phyloP scores from a whole-genome alignment of 495 filamentous ascomycete genomes.

The Neurospora sp. region DNA sequence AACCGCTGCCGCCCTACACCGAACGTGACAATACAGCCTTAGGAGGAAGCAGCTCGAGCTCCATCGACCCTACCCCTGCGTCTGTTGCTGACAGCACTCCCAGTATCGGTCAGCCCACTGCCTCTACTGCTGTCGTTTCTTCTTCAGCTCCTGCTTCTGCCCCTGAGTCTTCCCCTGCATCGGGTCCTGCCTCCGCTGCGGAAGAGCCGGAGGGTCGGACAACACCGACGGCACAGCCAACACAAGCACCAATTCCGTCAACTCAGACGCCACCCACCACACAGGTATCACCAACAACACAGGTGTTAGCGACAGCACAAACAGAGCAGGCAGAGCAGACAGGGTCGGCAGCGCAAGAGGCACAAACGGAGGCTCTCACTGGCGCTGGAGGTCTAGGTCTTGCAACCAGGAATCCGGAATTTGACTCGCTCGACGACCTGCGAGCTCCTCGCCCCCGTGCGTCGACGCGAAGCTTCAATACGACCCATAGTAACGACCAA shows the following conservation, averaged over 20 bases:
- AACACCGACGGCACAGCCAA: not conserved
- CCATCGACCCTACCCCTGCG: not conserved
- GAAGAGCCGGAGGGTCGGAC: not conserved
- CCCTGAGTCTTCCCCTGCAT: not conserved
- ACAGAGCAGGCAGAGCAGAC: not conserved
- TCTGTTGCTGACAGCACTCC: not conserved
- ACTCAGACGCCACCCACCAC: not conserved
- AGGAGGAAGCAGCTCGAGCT: slow-evolving; percentile 15
- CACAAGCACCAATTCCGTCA: not conserved
- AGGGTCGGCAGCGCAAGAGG: not conserved
- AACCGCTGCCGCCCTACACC: slow-evolving; percentile 84
- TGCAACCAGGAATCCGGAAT: slow-evolving; percentile 45
- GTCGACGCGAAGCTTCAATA: slow-evolving; percentile 39
- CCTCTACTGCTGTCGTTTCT: not conserved
- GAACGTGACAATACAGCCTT: slow-evolving; percentile 29
- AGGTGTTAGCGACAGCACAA: not conserved
- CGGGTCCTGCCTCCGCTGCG: not conserved
- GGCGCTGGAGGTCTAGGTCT: slow-evolving; percentile 45
- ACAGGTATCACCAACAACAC: not conserved
- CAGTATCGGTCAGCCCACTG: not conserved
- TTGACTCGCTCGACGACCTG: slow-evolving; percentile 41
- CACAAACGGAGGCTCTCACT: slow-evolving; percentile 12
- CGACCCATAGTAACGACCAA: slow-evolving; percentile 33
- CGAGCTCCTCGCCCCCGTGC: slow-evolving; percentile 42
- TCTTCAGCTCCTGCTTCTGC: not conserved